Evolutionary conservation across 139 green algal species (phyloP), one percentile per base, ranked within the genome.

Genomic region (Closterium sp.): DNA sequence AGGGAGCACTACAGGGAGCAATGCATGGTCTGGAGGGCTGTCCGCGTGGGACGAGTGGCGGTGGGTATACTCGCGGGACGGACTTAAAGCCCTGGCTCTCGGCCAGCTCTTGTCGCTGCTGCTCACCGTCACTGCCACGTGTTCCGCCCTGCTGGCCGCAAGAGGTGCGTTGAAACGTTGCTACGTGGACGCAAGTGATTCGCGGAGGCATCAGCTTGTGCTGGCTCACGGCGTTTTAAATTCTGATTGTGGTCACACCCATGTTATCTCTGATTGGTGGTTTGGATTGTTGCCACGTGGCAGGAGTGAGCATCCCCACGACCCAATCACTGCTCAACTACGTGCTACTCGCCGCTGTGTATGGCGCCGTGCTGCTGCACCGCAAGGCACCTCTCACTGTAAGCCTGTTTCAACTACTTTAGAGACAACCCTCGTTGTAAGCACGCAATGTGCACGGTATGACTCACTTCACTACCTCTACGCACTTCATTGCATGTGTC

Each of bases 261-360:
- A 10, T 4, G 9, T 42, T 42, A 6, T 42, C 34, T 70, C 50
- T 70, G 50, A 79, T 24, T 27, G 19, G 62, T 22, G 62, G 62
- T 5, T 79, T 27, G 62, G 62, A 79, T 79, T 13, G 62, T 79
- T 79, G 62, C 62, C 62, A 79, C 62, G 62, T 79, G 62, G 94
- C 93, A 34, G 96, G 96, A 32, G 70, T 97, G 2, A 95, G 94
- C 28, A 89, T 94, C 24, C 96, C 97, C 27, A 95, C 96, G 0
- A 95, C 94, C 1, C 97, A 98, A 90, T 94, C 95, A 0, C 90
- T 95, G 22, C 62, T 97, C 45, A 97, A 96, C 93, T 98, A 98
- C 91, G 22, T 89, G 31, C 93, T 97, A 84, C 94, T 97, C 27
- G 93, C 90, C 0, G 0, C 95, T 0, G 92, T 94, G 1, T 97